A percentile compares a stretch with the other conserved stretches of the same genome.
Evolutionary conservation across 2,329 filamentous ascomycete species (phyloP).

Genomic region (Fusarium xyrophilum): DNA sequence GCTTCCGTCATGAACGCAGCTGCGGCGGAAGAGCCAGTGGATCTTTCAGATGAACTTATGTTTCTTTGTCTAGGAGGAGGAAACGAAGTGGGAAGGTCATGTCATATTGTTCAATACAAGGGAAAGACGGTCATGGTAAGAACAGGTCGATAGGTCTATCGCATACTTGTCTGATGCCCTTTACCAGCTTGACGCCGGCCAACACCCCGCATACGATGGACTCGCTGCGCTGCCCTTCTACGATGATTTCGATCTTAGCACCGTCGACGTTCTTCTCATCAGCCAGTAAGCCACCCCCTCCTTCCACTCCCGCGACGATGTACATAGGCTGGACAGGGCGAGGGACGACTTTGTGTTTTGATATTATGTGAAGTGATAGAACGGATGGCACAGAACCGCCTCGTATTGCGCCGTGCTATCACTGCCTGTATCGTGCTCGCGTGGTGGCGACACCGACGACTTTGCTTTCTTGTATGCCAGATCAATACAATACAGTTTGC

Average conservation of each 20-base stretch:
- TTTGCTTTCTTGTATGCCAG: constrained; percentile 44
- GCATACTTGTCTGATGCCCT: constrained; percentile 29
- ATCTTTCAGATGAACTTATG: constrained; percentile 91
- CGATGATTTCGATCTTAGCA: constrained; percentile 97
- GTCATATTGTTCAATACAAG: constrained; percentile 98
- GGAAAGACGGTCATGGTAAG: constrained; percentile 97
- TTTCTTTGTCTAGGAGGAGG: constrained; percentile 94
- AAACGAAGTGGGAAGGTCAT: constrained; percentile 96
- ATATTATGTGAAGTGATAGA: constrained; percentile 39
- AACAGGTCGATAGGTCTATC: constrained; percentile 35
- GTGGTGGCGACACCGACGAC: constrained; percentile 41
- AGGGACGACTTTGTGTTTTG: constrained; percentile 38
- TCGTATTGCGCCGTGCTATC: background rate
- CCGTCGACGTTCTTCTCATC: constrained; percentile 94
- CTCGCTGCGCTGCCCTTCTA: constrained; percentile 95
- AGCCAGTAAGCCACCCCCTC: constrained; percentile 82
- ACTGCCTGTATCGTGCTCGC: constrained; percentile 27
- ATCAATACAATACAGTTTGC: constrained; percentile 50
- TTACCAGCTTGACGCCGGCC: constrained; percentile 87
- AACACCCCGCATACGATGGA: constrained; percentile 95
- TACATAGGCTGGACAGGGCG: constrained; percentile 41
- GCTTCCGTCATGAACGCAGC: constrained; percentile 74
- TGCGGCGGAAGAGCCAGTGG: constrained; percentile 81
- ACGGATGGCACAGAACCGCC: constrained; percentile 17
- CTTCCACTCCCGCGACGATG: constrained; percentile 31